Base-by-base conservation (phyloP, 2,329 filamentous ascomycete species). In the Capronia americana region DNA sequence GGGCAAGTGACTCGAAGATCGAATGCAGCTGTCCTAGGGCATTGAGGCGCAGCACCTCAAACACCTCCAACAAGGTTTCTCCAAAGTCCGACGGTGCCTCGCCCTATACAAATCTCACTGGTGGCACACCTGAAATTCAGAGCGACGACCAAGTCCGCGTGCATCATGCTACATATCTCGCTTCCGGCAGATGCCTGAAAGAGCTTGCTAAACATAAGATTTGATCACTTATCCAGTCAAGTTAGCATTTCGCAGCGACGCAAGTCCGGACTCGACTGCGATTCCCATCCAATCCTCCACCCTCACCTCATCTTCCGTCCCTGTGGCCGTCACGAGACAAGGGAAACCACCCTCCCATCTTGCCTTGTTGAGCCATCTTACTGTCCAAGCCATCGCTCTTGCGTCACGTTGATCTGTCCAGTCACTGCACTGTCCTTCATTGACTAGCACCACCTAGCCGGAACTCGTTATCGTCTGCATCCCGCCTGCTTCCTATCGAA, bases 321-420 rank as follows among this genome's bases (percentile, higher is more conserved):
- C 46, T 24, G 17, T 26, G 34, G 46, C 32, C 34, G 63, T 68
- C 66, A 68, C 66, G 63, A 68, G 66, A 68, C 61, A 58, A 58
- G 23, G 46, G 23, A 58, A 50, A 24, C 12, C 28, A 8, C 23
- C 48, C n/a, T 20, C 48, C 32, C 53, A 65, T 57, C 54, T 56
- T 57, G 38, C 50, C 56, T 55, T 51, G 34, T 60, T 61, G 48
- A 62, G 53, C 62, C 59, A 63, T 65, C 60, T 65, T 23, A 58
- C 61, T 51, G n/a, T 51, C 58, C 57, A 63, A 57, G 65, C 60
- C 63, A 55, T 60, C 57, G 51, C 44, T 62, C 64, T 70, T 69
- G 66, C 63, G 66, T 69, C 60, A 67, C 65, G 34, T 46, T 28
- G 41, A 41, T 53, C 26, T 66, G 56, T 34, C 61, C 46, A 57